These are phyloP conservation scores for Oehlia diaphana DNA, from an alignment of 192 early-diverging fungal genomes.

Conservation along the genomic window DNA sequence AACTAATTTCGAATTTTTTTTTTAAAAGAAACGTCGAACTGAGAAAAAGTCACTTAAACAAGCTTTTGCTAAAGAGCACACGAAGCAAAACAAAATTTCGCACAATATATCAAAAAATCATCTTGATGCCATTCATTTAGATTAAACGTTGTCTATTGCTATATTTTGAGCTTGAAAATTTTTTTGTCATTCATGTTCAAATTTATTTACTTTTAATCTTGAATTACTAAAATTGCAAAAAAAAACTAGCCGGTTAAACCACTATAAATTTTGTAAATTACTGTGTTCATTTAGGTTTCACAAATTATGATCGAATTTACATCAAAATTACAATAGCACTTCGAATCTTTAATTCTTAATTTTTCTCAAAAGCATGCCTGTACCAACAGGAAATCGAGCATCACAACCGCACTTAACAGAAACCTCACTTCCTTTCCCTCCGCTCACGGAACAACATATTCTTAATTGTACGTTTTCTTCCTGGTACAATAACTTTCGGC, in stretches of 20 bases:
- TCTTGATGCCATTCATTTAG: constrained; percentile 47
- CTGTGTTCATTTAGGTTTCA: too few species aligned
- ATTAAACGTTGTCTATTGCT: constrained; percentile 18
- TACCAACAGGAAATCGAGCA: not conserved
- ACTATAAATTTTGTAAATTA: too few species aligned
- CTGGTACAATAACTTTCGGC: constrained; percentile 76
- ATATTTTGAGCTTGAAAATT: not conserved
- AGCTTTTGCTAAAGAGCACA: constrained; percentile 74
- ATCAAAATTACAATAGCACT: too few species aligned
- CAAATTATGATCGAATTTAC: too few species aligned
- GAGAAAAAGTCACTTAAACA: constrained; percentile 81
- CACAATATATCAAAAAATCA: constrained; percentile 53
- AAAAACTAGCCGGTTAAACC: too few species aligned
- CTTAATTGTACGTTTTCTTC: constrained; percentile 69
- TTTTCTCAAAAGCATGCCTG: not conserved
- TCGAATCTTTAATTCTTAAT: too few species aligned
- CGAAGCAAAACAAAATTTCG: constrained; percentile 57
- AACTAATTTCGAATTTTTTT: not conserved
- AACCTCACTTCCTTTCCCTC: constrained; percentile 44
- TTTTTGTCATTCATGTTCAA: too few species aligned
- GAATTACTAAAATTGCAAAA: too few species aligned
- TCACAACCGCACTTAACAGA: not conserved
- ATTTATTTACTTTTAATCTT: too few species aligned
- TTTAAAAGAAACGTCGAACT: constrained; percentile 52
- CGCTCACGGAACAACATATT: constrained; percentile 63